phyloP scores from a whole-genome alignment of 2,329 filamentous ascomycete genomes.

The Arthrobotrys conoides region DNA sequence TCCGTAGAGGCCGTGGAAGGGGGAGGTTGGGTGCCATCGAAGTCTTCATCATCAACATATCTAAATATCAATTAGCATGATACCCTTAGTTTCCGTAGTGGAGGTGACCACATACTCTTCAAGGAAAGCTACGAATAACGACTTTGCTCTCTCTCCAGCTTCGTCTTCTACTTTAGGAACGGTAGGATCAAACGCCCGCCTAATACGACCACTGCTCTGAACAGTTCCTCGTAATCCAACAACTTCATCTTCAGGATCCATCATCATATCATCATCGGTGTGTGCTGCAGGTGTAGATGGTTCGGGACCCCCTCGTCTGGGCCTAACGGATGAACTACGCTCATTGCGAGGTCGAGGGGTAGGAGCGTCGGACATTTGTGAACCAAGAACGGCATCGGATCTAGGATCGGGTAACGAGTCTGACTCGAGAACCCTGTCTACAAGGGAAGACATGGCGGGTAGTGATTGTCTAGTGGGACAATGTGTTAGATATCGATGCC shows the following conservation, averaged over 20 bases:
- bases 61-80: slow-evolving; percentile 65
- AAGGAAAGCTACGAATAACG: slow-evolving; percentile 84
- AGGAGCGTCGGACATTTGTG: slow-evolving; percentile 65
- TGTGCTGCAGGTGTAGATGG: slow-evolving; percentile 68
- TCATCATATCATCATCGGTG: slow-evolving; percentile 70
- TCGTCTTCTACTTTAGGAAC: slow-evolving; percentile 82
- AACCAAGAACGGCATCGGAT: slow-evolving; percentile 66
- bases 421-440: slow-evolving; percentile 70
- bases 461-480: slow-evolving; percentile 29
- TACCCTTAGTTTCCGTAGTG: neutral
- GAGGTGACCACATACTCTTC: slow-evolving; percentile 75
- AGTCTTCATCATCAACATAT: slow-evolving; percentile 78
- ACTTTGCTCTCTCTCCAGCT: slow-evolving; percentile 80
- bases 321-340: slow-evolving; percentile 63
- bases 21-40: slow-evolving; percentile 67
- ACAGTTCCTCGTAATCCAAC: slow-evolving; percentile 69
- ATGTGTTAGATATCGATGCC: slow-evolving; percentile 32
- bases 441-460: slow-evolving; percentile 70
- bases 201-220: slow-evolving; percentile 63
- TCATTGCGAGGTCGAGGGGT: slow-evolving; percentile 66
- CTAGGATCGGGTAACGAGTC: slow-evolving; percentile 65
- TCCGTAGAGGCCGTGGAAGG: slow-evolving; percentile 74
- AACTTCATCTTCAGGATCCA: slow-evolving; percentile 71
- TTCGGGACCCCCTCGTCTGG: slow-evolving; percentile 65
- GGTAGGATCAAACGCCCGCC: slow-evolving; percentile 67